Conservation (phyloP, 306 rosid species). For the Argentina anserina region DNA sequence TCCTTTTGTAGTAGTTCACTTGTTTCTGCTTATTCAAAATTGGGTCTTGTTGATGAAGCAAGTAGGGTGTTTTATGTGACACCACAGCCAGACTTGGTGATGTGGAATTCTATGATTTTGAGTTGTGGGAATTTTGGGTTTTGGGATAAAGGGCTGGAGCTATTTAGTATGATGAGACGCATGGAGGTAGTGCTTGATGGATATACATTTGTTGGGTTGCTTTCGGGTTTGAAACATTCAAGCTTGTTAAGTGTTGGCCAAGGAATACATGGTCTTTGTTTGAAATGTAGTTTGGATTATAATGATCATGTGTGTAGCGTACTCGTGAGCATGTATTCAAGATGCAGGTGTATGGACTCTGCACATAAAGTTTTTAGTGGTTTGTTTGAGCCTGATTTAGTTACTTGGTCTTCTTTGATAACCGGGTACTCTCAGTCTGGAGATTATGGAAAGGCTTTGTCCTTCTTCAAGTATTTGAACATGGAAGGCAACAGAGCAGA, state of each 20-base stretch:
- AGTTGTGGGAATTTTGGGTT: slow-evolving; percentile 54
- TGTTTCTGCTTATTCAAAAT: slow-evolving; percentile 65
- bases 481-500: slow-evolving; percentile 54
- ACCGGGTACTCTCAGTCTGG: slow-evolving; percentile 68
- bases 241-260: slow-evolving; percentile 49
- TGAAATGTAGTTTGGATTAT: slow-evolving; percentile 50
- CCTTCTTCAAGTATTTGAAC: slow-evolving; percentile 54
- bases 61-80: slow-evolving; percentile 53
- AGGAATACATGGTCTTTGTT: slow-evolving; percentile 64
- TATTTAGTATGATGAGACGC: slow-evolving; percentile 54
- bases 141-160: slow-evolving; percentile 52
- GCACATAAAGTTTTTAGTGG: slow-evolving; percentile 59
- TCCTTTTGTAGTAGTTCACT: slow-evolving; percentile 47
- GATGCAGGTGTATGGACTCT: slow-evolving; percentile 58
- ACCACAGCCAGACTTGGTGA: slow-evolving; percentile 58
- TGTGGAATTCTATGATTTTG: slow-evolving; percentile 81
- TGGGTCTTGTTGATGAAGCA: slow-evolving; percentile 59
- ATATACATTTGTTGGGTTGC: slow-evolving; percentile 69
- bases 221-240: slow-evolving; percentile 46
- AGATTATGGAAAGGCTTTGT: slow-evolving; percentile 44
- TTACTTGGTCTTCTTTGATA: slow-evolving; percentile 82
- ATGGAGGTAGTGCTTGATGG: slow-evolving; percentile 59
- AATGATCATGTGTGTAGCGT: slow-evolving; percentile 63
- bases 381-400: slow-evolving; percentile 65
- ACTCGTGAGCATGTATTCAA: slow-evolving; percentile 77